phyloP scores from a whole-genome alignment of 192 early-diverging fungal species.

The Allomyces macrogynus region DNA sequence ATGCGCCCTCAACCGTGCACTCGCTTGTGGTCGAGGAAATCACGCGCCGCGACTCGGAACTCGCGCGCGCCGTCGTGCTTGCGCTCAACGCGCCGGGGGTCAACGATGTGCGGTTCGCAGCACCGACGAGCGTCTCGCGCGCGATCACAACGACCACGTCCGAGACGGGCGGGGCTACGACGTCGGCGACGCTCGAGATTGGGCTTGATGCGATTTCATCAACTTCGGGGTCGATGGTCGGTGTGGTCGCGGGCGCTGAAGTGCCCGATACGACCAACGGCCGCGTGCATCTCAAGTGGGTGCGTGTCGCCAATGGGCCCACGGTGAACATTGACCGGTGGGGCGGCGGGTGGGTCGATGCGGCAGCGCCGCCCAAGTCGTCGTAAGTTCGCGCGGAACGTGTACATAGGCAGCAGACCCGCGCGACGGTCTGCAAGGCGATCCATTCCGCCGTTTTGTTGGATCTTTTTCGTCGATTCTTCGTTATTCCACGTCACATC shows the following conservation, averaged over 20 bases:
- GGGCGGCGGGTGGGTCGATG: no score
- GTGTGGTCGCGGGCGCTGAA: not conserved
- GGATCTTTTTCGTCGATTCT: no score
- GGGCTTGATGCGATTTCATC: not conserved
- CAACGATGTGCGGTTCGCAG: not conserved
- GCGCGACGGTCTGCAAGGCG: no score
- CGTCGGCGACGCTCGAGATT: not conserved
- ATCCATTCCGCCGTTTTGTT: no score
- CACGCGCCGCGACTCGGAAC: not conserved
- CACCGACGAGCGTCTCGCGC: not conserved
- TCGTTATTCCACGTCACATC: no score
- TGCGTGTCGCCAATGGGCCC: not conserved
- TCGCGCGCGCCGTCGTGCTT: not conserved
- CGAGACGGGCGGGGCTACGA: not conserved
- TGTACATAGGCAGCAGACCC: no score
- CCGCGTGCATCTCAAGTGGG: not conserved
- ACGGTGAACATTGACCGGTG: no score
- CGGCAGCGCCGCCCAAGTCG: no score
- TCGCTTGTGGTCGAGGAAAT: not conserved
- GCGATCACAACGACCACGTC: not conserved
- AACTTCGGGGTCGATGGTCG: not conserved
- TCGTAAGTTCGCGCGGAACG: no score
- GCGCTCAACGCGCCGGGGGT: not conserved
- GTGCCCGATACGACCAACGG: not conserved
- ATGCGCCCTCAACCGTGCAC: not conserved